Evolutionary conservation across 2,329 filamentous ascomycete species (phyloP).

Genomic region (Stagonosporopsis cucurbitacearum): DNA sequence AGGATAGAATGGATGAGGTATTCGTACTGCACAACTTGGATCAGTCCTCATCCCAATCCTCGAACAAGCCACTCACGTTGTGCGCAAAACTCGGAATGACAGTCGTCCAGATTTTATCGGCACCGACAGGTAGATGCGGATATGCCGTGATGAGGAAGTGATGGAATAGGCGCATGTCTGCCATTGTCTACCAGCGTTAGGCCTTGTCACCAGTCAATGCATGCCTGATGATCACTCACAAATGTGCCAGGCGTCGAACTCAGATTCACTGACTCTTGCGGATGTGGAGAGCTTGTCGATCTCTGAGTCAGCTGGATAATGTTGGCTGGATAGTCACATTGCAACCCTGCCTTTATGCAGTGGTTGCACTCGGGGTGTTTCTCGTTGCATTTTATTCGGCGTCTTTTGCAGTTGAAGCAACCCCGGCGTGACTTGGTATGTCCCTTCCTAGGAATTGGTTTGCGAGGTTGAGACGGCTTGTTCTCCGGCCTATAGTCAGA

Average conservation of each 20-base stretch:
- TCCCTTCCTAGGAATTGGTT: slow-evolving; percentile 58
- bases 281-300: slow-evolving; percentile 28
- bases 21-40: slow-evolving; percentile 58
- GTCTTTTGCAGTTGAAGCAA: slow-evolving; percentile 71
- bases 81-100: slow-evolving; percentile 72
- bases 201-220: slow-evolving; percentile 1
- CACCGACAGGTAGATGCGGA: slow-evolving; percentile 69
- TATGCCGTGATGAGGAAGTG: slow-evolving; percentile 68
- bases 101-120: slow-evolving; percentile 71
- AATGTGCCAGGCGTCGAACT: slow-evolving; percentile 44
- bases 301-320: slow-evolving; percentile 42
- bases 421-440: slow-evolving; percentile 71
- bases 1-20: slow-evolving; percentile 75
- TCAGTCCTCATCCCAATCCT: neutral
- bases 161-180: slow-evolving; percentile 73
- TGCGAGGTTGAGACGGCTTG: slow-evolving; percentile 38
- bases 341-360: slow-evolving; percentile 66
- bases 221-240: slow-evolving; percentile 31
- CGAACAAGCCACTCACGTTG: slow-evolving; percentile 56
- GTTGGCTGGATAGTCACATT: slow-evolving; percentile 66
- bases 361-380: slow-evolving; percentile 68
- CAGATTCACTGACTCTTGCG: slow-evolving; percentile 38
- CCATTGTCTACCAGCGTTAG: slow-evolving; percentile 44
- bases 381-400: slow-evolving; percentile 74
- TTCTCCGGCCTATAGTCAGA: slow-evolving; percentile 29